phyloP scores from a whole-genome alignment of 2,329 filamentous ascomycete genomes.

The Saccharata proteae region DNA sequence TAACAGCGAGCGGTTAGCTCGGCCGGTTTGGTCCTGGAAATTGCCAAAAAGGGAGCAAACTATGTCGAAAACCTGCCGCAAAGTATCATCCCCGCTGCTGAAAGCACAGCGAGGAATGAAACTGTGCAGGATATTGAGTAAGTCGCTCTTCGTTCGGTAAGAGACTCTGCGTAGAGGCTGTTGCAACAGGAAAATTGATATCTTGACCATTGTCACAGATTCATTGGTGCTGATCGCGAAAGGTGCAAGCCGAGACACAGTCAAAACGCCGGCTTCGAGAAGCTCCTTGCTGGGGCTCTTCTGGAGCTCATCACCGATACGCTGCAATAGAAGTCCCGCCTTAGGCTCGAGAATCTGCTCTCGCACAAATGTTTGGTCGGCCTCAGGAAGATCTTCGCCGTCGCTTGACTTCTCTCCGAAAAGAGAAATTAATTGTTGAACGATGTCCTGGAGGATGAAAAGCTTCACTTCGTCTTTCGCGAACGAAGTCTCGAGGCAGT shows the following conservation, averaged over 20 bases:
- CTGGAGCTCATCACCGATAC: slow-evolving; percentile 41
- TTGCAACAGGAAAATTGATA: slow-evolving; percentile 67
- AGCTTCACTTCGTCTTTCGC: slow-evolving; percentile 79
- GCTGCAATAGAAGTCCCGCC: slow-evolving; percentile 52
- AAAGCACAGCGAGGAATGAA: slow-evolving; percentile 59
- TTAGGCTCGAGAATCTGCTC: slow-evolving; percentile 51
- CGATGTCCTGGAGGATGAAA: slow-evolving; percentile 61
- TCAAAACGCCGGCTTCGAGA: slow-evolving; percentile 65
- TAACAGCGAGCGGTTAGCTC: slow-evolving; percentile 60
- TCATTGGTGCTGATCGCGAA: slow-evolving; percentile 38
- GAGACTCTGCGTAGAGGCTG: slow-evolving; percentile 77
- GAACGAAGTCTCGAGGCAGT: slow-evolving; percentile 58
- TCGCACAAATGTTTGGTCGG: slow-evolving; percentile 26
- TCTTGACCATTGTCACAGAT: slow-evolving; percentile 64
- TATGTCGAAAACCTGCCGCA: slow-evolving; percentile 57
- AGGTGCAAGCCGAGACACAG: slow-evolving; percentile 56
- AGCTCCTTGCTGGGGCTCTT: slow-evolving; percentile 57
- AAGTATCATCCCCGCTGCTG: slow-evolving; percentile 45
- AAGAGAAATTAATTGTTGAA: slow-evolving; percentile 42
- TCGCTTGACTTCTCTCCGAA: slow-evolving; percentile 43
- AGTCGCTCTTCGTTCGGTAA: slow-evolving; percentile 67
- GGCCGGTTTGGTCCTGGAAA: slow-evolving; percentile 80
- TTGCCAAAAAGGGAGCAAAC: slow-evolving; percentile 77
- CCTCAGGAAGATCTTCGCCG: slow-evolving; percentile 25
- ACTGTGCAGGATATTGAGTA: slow-evolving; percentile 68